A percentile compares a stretch with the other conserved stretches of the same genome.
Conservation (phyloP, 2,329 filamentous ascomycete species). For the Fonsecaea pugnacius region DNA sequence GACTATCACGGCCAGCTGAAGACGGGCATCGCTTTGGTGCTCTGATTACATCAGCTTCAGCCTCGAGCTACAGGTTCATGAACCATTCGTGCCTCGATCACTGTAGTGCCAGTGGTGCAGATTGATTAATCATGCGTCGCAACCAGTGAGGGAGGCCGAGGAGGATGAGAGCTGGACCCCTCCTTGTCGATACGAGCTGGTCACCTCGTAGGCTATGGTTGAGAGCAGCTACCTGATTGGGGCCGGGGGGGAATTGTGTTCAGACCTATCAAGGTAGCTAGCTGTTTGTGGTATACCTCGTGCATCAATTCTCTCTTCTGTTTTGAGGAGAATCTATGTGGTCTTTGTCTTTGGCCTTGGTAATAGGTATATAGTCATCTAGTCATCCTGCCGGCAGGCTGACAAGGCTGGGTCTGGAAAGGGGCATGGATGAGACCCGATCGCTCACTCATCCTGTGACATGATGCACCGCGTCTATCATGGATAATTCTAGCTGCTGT, state of each 20-base stretch:
- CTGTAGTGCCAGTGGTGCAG: not conserved
- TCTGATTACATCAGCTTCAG: not conserved
- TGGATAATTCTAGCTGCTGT: not conserved
- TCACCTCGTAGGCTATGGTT: not conserved
- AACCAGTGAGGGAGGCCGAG: not conserved
- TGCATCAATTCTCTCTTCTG: no score
- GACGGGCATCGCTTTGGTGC: not conserved
- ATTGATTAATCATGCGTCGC: not conserved
- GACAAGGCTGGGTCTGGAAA: not conserved
- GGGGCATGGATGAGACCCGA: not conserved
- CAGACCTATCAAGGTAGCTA: not conserved
- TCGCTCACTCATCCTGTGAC: not conserved
- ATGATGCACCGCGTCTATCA: not conserved
- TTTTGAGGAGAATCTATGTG: no score
- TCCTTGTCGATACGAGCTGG: not conserved
- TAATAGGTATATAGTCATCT: not conserved
- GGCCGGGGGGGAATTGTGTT: not conserved
- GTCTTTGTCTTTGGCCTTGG: no score
- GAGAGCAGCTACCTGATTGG: not conserved
- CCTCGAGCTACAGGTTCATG: not conserved
- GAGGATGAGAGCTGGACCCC: not conserved
- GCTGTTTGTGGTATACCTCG: not conserved
- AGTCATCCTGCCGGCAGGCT: not conserved
- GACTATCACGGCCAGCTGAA: not conserved
- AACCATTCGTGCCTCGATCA: not conserved